Evolutionary conservation across 2,329 filamentous ascomycete genomes (phyloP).

Genomic region (Phoma sp.): DNA sequence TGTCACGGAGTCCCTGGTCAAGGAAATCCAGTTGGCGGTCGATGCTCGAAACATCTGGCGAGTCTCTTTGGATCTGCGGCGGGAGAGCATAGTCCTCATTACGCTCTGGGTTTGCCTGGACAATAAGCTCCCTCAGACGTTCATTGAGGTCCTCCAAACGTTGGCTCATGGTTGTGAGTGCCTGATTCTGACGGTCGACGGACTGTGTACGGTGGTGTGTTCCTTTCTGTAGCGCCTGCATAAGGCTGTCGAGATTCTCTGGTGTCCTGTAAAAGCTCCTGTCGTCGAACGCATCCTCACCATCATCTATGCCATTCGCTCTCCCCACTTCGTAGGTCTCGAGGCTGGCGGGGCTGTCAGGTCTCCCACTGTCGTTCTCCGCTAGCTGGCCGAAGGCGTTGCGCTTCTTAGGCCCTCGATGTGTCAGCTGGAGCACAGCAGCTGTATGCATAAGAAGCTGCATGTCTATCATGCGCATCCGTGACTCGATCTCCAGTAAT

Average conservation of each 20-base stretch:
- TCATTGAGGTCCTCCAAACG: conserved; percentile 72
- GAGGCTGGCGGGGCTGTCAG: conserved; percentile 77
- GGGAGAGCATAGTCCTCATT: conserved; percentile 42
- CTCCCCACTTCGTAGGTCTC: conserved; percentile 68
- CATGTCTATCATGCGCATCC: conserved; percentile 73
- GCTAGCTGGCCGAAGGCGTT: conserved; percentile 51
- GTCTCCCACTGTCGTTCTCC: conserved; percentile 53
- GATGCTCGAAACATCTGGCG: conserved; percentile 38
- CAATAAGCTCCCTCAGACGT: conserved; percentile 69
- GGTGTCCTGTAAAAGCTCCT: conserved; percentile 73
- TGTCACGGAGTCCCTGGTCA: conserved; percentile 66
- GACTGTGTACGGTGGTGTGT: conserved; percentile 37
- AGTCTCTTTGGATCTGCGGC: conserved; percentile 27
- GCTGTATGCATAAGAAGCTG: conserved; percentile 88
- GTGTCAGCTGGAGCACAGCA: conserved; percentile 87
- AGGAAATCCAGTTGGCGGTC: conserved; percentile 73
- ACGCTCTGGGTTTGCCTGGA: conserved; percentile 64
- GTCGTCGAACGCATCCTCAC: conserved; percentile 75
- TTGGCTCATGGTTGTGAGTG: conserved; percentile 67
- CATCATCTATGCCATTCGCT: conserved; percentile 55
- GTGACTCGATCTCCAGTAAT: conserved; percentile 78
- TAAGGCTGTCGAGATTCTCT: conserved; percentile 65
- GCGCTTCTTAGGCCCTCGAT: conserved; percentile 73
- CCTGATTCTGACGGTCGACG: conserved; percentile 50
- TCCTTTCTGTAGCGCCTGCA: conserved; percentile 47